Evolutionary conservation across 352 stramenopile genomes (phyloP).

Genomic region (Globisporangium nodosum): DNA sequence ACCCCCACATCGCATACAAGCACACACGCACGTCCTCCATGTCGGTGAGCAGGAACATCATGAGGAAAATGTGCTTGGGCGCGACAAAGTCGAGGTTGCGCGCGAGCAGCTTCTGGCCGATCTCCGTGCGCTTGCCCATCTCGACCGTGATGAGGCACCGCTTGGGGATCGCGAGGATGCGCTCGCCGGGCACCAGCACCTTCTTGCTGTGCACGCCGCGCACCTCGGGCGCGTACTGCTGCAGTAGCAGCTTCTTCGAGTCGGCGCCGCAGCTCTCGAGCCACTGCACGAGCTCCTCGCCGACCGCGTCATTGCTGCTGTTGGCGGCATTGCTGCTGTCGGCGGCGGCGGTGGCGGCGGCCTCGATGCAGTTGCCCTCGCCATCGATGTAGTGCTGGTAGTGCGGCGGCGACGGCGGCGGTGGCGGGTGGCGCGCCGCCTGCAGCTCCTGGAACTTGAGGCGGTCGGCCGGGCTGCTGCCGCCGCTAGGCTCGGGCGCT

Average conservation of each 20-base stretch:
- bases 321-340: slow-evolving; percentile 12
- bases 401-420: slow-evolving; percentile 2
- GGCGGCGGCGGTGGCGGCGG: background rate
- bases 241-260: slow-evolving; percentile 67
- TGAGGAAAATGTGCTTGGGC: slow-evolving; percentile 99
- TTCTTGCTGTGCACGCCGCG: slow-evolving; percentile 89
- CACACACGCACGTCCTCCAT: slow-evolving; percentile 76
- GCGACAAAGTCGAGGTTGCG: slow-evolving; percentile 95
- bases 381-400: slow-evolving; percentile 12
- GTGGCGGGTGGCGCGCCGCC: slow-evolving; percentile 1
- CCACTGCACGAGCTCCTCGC: slow-evolving; percentile 70
- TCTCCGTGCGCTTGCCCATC: slow-evolving; percentile 97
- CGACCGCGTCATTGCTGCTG: slow-evolving; percentile 31
- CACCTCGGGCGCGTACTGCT: slow-evolving; percentile 91
- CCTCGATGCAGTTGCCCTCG: slow-evolving; percentile 9
- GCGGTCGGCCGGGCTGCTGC: slow-evolving; percentile 16
- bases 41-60: slow-evolving; percentile 98
- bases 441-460: slow-evolving; percentile 38
- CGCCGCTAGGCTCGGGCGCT: background rate
- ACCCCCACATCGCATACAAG: background rate
- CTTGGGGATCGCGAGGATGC: slow-evolving; percentile 89
- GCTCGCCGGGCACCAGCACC: slow-evolving; percentile 80
- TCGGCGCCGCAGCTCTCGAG: slow-evolving; percentile 68
- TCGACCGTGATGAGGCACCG: slow-evolving; percentile 99
- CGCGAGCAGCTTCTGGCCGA: slow-evolving; percentile 91